Percentiles rank a stretch among this genome's conserved stretches.
phyloP scores from a whole-genome alignment of 2,329 filamentous ascomycete species.

The Leptographium galeiforme region DNA sequence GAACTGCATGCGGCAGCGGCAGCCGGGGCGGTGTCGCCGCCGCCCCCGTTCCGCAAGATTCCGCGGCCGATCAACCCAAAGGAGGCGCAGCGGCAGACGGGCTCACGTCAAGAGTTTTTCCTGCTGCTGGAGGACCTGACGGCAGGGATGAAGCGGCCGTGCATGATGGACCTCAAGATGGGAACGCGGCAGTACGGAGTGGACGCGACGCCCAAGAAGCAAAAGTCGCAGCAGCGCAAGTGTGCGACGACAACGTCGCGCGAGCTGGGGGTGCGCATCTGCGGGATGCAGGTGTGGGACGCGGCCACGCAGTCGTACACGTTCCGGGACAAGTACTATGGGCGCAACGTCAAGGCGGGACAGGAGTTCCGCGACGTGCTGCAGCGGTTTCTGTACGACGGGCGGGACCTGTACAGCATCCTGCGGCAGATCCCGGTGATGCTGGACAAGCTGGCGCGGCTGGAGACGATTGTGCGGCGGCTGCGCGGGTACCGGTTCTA shows the following conservation, averaged over 20 bases:
- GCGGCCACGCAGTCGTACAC: constrained; percentile 67
- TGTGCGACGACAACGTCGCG: constrained; percentile 85
- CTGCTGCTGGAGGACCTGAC: constrained; percentile 88
- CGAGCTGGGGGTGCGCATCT: constrained; percentile 83
- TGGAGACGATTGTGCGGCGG: constrained; percentile 71
- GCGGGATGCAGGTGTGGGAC: constrained; percentile 95
- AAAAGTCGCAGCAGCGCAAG: constrained; percentile 82
- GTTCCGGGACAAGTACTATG: constrained; percentile 98
- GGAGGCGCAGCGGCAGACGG: constrained; percentile 52
- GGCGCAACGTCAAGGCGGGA: constrained; percentile 75
- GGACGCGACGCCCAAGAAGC: constrained; percentile 83
- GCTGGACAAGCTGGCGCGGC: constrained; percentile 64
- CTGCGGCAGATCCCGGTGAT: constrained; percentile 78
- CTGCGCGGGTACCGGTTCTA: constrained; percentile 88
- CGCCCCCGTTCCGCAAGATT: constrained; percentile 23
- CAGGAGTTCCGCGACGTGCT: constrained; percentile 80
- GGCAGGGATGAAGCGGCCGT: constrained; percentile 89
- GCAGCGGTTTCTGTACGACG: constrained; percentile 83
- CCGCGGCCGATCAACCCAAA: constrained; percentile 60
- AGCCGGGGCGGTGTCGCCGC: constrained; percentile 13
- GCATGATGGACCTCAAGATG: constrained; percentile 98
- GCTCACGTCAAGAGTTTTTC: constrained; percentile 76
- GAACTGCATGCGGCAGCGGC: not conserved
- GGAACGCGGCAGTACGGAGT: constrained; percentile 93
- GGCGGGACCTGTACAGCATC: constrained; percentile 66